A percentile compares a stretch with the other conserved stretches of the same genome.
Evolutionary conservation across 1,284 basidiomycete species (phyloP).

Genomic region (Cryptococcus depauperatus): DNA sequence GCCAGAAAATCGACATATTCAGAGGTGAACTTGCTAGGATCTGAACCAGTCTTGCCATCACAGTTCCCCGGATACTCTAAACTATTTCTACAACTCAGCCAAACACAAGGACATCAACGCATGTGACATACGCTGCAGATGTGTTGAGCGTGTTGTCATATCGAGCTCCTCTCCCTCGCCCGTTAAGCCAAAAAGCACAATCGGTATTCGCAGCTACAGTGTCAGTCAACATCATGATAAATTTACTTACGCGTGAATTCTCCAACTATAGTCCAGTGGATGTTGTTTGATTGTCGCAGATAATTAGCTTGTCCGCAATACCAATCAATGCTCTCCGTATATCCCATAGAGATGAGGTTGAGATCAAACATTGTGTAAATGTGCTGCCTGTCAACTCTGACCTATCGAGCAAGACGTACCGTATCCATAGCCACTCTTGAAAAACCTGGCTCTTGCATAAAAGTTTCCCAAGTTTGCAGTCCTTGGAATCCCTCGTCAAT

Average conservation of each 20-base stretch:
- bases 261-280: constrained; percentile 73
- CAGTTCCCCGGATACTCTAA: constrained; percentile 55
- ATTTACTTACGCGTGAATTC: constrained; percentile 74
- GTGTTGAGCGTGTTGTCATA: constrained; percentile 58
- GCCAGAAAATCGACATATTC: constrained; percentile 72
- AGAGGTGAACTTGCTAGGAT: constrained; percentile 56
- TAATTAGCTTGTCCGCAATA: constrained; percentile 51
- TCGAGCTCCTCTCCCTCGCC: constrained; percentile 58
- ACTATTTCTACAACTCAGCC: constrained; percentile 10
- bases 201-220: constrained; percentile 27
- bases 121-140: constrained; percentile 31
- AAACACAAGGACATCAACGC: not conserved
- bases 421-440: constrained; percentile 34
- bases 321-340: constrained; percentile 44
- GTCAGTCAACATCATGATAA: not conserved
- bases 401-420: constrained; percentile 18
- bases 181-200: constrained; percentile 52
- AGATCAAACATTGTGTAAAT: constrained; percentile 48
- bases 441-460: constrained; percentile 49
- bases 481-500: constrained; percentile 72
- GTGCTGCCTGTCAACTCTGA: constrained; percentile 49
- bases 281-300: constrained; percentile 48
- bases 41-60: constrained; percentile 59
- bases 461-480: constrained; percentile 65
- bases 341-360: constrained; percentile 26